Evolutionary conservation across 768 basidiomycete species (phyloP), one percentile per base, ranked within the genome.

Genomic region (Trametes cubensis): DNA sequence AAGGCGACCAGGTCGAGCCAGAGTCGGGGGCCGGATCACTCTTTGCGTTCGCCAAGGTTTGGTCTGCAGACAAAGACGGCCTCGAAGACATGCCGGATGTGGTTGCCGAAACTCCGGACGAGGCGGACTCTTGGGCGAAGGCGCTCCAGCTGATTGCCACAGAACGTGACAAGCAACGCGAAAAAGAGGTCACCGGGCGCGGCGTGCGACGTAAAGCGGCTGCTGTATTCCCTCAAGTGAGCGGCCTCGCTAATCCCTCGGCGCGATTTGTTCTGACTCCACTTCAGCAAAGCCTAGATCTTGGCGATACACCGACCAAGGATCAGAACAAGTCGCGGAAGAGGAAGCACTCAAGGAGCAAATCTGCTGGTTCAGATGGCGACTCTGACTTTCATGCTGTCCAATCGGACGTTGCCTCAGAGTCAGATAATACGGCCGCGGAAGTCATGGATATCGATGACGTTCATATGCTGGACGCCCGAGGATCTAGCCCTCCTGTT

Each of bases 21-120:
- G 72, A 75, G 20, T 71, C 78, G 5, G 82, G 64, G 40, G 73
- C 86, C 30, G 78, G 84, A 10, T 64, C 62, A n/a, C 40, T 64
- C 11, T 97, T 98, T 72, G 84, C 84, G 6, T 96, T 95, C 69
- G 94, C 95, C 13, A 95, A 95, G 72, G 83, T 98, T 45, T 98
- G 95, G 95, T 85, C 89, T 1, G 86, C 89, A 23, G 86, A 89
- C 62, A 88, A 89, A 70, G 88, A 88, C 56, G 69, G 77, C 3
- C 73, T 92, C 50, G 89, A 89, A 70, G 89, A 91, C 17, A 70
- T 92, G 21, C 80, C 76, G 38, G 89, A 89, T 48, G 79, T 76
- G 6, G 68, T 79, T 4, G 71, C 71, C 2, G 77, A 76, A 5
- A 64, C 71, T 17, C 57, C 61, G 0, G 86, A 85, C 48, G 80